Conservation (phyloP, 2,329 filamentous ascomycete genomes). For the Botrytis fragariae region DNA sequence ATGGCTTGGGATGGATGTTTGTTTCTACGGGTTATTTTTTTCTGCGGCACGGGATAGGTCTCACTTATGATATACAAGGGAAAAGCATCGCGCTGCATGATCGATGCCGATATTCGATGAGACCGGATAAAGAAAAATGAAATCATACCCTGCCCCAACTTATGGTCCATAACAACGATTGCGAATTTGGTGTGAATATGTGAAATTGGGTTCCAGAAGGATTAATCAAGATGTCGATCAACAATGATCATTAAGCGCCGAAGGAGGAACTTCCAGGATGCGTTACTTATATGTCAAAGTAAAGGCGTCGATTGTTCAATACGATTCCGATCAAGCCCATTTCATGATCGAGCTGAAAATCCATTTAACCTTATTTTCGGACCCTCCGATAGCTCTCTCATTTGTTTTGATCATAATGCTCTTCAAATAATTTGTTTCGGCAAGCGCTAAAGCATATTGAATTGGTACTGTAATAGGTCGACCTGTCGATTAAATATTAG, state of each 20-base stretch:
- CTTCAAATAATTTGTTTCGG: neutral
- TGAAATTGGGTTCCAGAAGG: neutral
- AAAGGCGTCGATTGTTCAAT: neutral
- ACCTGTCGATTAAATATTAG: neutral
- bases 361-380: neutral
- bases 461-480: neutral
- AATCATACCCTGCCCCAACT: constrained; percentile 17
- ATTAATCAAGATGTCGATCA: constrained; percentile 3
- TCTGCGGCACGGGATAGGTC: constrained; percentile 19
- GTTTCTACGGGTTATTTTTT: constrained; percentile 19
- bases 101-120: constrained; percentile 20
- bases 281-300: neutral
- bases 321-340: neutral
- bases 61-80: constrained; percentile 19
- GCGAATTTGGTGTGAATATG: constrained; percentile 13
- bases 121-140: constrained; percentile 17
- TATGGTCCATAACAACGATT: neutral
- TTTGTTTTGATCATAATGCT: neutral
- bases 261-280: neutral
- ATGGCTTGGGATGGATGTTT: constrained; percentile 34
- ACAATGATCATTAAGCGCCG: constrained; percentile 1
- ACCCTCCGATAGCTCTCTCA: neutral
- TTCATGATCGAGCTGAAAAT: neutral
- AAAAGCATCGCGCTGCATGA: constrained; percentile 18
- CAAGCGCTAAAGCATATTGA: neutral